A percentile compares a stretch with the other conserved stretches of the same genome.
phyloP scores from a whole-genome alignment of 73 alveolate genomes.

The Paramecium tetraurelia region DNA sequence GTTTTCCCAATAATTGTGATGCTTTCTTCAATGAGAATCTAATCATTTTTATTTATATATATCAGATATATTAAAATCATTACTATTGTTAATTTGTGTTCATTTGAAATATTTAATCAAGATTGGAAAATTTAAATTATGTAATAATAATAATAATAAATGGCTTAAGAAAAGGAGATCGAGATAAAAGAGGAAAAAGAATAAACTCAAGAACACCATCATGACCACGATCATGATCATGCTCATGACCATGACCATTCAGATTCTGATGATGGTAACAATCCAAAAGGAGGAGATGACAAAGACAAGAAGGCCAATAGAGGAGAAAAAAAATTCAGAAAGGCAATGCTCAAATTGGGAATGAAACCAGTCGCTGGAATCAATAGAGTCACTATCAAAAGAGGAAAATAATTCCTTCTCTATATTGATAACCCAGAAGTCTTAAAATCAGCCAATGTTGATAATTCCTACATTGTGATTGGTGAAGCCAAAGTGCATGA shows the following conservation, averaged over 20 bases:
- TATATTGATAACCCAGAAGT: slow-evolving; percentile 96
- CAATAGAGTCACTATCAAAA: slow-evolving; percentile 95
- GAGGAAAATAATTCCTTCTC: slow-evolving; percentile 90
- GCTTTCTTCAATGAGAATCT: not conserved
- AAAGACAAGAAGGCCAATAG: slow-evolving; percentile 82
- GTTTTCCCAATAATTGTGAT: not conserved
- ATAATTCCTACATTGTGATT: slow-evolving; percentile 83
- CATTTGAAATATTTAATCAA: not conserved
- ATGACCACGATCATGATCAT: slow-evolving; percentile 47
- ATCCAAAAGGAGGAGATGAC: slow-evolving; percentile 66
- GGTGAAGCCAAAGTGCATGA: slow-evolving; percentile 66
- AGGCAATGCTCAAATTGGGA: slow-evolving; percentile 95
- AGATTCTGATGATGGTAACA: slow-evolving; percentile 65
- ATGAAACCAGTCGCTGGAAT: slow-evolving; percentile 90
- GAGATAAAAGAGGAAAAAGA: slow-evolving; percentile 9
- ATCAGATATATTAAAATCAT: not conserved
- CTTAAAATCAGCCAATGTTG: slow-evolving; percentile 87
- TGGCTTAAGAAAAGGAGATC: slow-evolving; percentile 15
- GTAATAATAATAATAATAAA: not conserved
- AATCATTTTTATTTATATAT: not conserved
- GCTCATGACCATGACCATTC: not conserved
- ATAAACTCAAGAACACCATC: slow-evolving; percentile 6
- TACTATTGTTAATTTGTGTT: not conserved
- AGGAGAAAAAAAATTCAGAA: slow-evolving; percentile 96
- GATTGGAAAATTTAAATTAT: not conserved